Base-by-base conservation (phyloP, 1,284 basidiomycete species). In the Meira nashicola region DNA sequence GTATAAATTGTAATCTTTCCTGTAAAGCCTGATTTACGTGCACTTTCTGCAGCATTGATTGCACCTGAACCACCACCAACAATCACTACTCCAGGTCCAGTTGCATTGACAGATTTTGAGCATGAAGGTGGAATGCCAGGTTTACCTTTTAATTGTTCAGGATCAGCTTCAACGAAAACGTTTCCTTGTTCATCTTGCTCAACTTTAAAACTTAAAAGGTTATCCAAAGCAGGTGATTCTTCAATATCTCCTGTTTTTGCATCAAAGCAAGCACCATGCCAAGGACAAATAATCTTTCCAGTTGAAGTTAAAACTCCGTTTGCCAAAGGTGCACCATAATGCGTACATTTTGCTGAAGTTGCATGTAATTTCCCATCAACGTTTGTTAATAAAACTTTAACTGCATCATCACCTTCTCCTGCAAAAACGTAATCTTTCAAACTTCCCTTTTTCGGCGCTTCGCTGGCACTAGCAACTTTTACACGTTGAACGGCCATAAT, bases 231-330 rank as follows among this genome's bases (percentile, higher is more conserved):
- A 8, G 92, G 92, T 0, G 91, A 88, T 78, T 96, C 92, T 83
- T 95, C 91, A 58, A 80, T 79, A 55, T 83, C 83, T 46, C 81
- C 81, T 2, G 72, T 75, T 41, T 67, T 69, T 64, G 90, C 84
- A 68, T 89, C 88, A 83, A 93, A 94, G 81, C 90, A 93, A 39
- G 92, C 91, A 81, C 90, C 90, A 78, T 93, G 90, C 90, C 90
- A 93, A 7, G 90, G 90, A 76, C 89, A 78, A 54, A 89, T 86
- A 41, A 93, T 83, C 65, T 89, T 81, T 7, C 89, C 90, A 72
- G 89, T 87, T 33, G 85, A 83, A 9, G 87, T 86, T 54, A 94
- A 82, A 7, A 90, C 86, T 62, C 91, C 92, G 78, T 92, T 90
- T 7, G 81, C 84, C n/a, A 92, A 82, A 9, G 86, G 66, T 11